These are phyloP conservation scores for Diaporthe destruens DNA, from an alignment of 2,329 filamentous ascomycete genomes.

Conservation along the genomic window DNA sequence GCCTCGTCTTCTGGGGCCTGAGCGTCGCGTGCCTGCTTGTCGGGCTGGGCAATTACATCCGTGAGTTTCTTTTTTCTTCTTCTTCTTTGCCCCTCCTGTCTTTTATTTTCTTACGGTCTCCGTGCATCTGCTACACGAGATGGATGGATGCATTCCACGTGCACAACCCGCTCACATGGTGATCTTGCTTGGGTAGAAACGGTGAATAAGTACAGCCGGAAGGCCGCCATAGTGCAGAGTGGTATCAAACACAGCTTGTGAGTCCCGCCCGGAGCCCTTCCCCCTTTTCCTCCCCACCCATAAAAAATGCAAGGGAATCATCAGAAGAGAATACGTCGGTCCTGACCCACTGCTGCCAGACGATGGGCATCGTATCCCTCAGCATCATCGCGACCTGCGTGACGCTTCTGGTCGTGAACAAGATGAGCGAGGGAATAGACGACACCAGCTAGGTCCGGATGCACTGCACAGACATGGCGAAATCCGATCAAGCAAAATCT, in stretches of 20 bases:
- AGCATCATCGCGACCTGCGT: constrained; percentile 76
- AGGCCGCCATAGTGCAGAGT: constrained; percentile 87
- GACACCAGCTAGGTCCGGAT: constrained; percentile 35
- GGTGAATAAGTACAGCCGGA: constrained; percentile 83
- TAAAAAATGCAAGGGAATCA: not conserved
- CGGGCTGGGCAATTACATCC: constrained; percentile 89
- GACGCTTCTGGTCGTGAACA: constrained; percentile 68
- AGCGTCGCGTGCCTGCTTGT: constrained; percentile 80
- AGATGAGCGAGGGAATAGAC: constrained; percentile 48
- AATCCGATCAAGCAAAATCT: not conserved
- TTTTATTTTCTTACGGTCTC: not conserved
- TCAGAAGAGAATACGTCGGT: not conserved
- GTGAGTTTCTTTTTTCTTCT: constrained; percentile 55
- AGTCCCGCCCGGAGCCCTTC: constrained; percentile 41
- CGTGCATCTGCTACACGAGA: not conserved
- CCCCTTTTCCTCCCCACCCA: not conserved
- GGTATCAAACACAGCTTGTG: constrained; percentile 94
- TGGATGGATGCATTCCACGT: too few species aligned
- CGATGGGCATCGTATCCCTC: constrained; percentile 71
- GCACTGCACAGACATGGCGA: not conserved
- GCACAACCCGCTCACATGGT: constrained; percentile 7
- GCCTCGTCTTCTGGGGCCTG: constrained; percentile 88
- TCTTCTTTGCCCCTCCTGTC: not conserved
- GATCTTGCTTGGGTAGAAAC: constrained; percentile 60
- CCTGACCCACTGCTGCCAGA: constrained; percentile 53